phyloP scores from a whole-genome alignment of 306 rosid genomes.

The Quercus dentata region DNA sequence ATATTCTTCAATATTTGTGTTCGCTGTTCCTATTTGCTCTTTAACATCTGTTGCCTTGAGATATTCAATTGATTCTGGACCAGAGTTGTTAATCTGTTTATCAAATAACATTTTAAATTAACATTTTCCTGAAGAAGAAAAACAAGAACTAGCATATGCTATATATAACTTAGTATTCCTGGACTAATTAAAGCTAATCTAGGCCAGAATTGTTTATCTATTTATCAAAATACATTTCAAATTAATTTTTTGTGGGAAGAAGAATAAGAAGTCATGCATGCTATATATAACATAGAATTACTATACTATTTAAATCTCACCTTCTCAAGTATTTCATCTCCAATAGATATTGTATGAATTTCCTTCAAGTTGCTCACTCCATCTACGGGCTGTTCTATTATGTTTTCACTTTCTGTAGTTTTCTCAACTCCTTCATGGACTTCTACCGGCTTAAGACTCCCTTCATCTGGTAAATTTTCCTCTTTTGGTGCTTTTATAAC shows the following conservation, averaged over 20 bases:
- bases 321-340: slow-evolving; percentile 11
- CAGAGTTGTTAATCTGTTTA: slow-evolving; percentile 2
- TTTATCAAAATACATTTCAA: too few species aligned
- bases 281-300: too few species aligned
- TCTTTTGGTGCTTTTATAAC: neutral
- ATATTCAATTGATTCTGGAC: neutral
- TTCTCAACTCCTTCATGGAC: neutral
- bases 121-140: too few species aligned
- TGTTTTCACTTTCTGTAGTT: slow-evolving; percentile 5
- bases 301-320: slow-evolving; percentile 4
- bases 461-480: neutral
- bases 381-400: neutral
- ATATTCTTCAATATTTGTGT: neutral
- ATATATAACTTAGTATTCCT: too few species aligned
- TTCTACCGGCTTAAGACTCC: neutral
- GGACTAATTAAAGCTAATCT: too few species aligned
- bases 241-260: too few species aligned
- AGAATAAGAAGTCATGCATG: too few species aligned
- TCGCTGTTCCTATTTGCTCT: neutral
- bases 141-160: too few species aligned
- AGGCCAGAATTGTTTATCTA: neutral
- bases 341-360: neutral
- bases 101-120: too few species aligned
- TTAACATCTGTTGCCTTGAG: neutral
- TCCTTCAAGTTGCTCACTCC: neutral